Conservation (phyloP, 805 yeast genomes). For the Spathaspora sp. region DNA sequence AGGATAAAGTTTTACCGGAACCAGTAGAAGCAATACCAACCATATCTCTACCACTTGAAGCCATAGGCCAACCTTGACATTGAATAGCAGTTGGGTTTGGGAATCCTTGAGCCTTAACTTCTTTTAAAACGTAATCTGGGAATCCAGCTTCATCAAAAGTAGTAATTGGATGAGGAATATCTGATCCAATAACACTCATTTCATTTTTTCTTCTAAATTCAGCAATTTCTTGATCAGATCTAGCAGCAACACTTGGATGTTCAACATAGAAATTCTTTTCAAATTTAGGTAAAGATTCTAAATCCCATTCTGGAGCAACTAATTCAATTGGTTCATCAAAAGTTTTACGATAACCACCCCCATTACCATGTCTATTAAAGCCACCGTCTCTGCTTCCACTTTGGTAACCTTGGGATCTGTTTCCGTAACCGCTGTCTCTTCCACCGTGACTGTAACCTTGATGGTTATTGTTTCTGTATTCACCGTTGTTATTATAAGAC, state of each 20-base stretch:
- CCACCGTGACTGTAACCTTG: conserved; percentile 24
- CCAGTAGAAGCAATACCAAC: conserved; percentile 99
- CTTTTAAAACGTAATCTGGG: conserved; percentile 87
- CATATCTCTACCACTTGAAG: conserved; percentile 97
- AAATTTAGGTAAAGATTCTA: conserved; percentile 74
- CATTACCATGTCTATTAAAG: conserved; percentile 18
- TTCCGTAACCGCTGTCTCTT: conserved; percentile 23
- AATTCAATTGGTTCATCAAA: conserved; percentile 34
- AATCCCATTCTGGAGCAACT: conserved; percentile 77
- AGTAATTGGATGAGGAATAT: conserved; percentile 93
- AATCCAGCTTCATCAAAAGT: conserved; percentile 95
- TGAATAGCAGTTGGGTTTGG: conserved; percentile 94
- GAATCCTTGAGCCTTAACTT: conserved; percentile 90
- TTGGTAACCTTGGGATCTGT: conserved; percentile 23
- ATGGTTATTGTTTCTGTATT: conserved; percentile 23
- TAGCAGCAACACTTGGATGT: conserved; percentile 69
- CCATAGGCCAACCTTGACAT: conserved; percentile 99
- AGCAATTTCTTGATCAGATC: conserved; percentile 69
- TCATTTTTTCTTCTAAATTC: conserved; percentile 78
- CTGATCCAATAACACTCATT: conserved; percentile 79
- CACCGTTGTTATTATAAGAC: conserved; percentile 40
- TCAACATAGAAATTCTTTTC: conserved; percentile 94
- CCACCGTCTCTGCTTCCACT: conserved; percentile 20
- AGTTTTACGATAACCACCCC: conserved; percentile 34
- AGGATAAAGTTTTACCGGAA: conserved; percentile 96